These are phyloP conservation scores for Plicaturopsis crispa DNA, from an alignment of 768 basidiomycete genomes.

Conservation along the genomic window DNA sequence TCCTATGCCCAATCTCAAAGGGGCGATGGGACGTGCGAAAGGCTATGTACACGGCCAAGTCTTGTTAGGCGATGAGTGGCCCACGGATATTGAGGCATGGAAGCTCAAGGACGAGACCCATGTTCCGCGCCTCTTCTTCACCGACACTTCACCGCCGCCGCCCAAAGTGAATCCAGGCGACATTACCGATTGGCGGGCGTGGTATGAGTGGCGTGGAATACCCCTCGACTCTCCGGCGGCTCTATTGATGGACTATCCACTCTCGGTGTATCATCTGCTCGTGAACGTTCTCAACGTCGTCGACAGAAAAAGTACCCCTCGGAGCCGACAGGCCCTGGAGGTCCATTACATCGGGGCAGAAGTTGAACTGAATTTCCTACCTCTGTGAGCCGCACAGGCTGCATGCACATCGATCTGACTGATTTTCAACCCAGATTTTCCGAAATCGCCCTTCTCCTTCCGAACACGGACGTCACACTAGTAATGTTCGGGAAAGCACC, in stretches of 20 bases:
- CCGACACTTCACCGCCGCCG: conserved; percentile 17
- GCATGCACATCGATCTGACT: no score
- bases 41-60: conserved; percentile 24
- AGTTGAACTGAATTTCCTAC: conserved; percentile 31
- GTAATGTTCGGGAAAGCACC: conserved; percentile 30
- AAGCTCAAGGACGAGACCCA: conserved; percentile 22
- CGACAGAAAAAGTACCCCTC: conserved; percentile 13
- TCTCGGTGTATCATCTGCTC: conserved; percentile 31
- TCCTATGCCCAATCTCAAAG: conserved; percentile 10
- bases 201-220: conserved; percentile 37
- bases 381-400: conserved; percentile 34
- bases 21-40: conserved; percentile 1
- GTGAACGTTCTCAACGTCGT: conserved; percentile 25
- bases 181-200: conserved; percentile 30
- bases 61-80: conserved; percentile 21
- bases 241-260: conserved; percentile 35
- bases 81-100: conserved; percentile 27
- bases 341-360: conserved; percentile 32
- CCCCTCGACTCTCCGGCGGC: conserved; percentile 34
- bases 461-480: conserved; percentile 36
- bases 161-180: conserved; percentile 14
- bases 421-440: conserved; percentile 25
- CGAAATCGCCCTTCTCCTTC: conserved; percentile 36
- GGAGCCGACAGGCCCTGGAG: conserved; percentile 19
- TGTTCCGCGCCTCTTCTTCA: conserved; percentile 25